phyloP scores from a whole-genome alignment of 148 eudicot genomes.

The Cornus controversa region DNA sequence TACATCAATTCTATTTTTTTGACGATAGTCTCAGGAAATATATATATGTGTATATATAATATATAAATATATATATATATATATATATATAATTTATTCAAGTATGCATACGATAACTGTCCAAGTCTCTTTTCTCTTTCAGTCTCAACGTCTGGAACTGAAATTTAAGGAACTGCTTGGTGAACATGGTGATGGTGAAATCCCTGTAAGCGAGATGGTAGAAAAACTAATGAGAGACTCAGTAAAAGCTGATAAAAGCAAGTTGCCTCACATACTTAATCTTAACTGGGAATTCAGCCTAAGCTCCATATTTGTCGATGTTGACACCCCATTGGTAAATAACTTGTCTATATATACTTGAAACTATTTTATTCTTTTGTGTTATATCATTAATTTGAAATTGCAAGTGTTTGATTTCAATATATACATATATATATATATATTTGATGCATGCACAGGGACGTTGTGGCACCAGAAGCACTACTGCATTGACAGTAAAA shows the following conservation, averaged over 20 bases:
- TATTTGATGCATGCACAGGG: slow-evolving; percentile 38
- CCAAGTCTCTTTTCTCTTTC: background rate
- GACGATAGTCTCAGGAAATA: too few species aligned
- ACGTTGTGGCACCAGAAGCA: slow-evolving; percentile 69
- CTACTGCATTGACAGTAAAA: slow-evolving; percentile 45
- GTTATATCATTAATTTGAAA: too few species aligned
- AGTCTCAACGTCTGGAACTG: slow-evolving; percentile 53
- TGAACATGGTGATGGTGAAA: slow-evolving; percentile 37
- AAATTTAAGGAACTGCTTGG: slow-evolving; percentile 40
- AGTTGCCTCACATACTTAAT: slow-evolving; percentile 55
- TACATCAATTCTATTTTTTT: too few species aligned
- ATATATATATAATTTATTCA: too few species aligned
- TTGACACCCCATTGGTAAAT: slow-evolving; percentile 61
- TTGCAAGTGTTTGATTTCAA: too few species aligned
- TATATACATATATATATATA: too few species aligned
- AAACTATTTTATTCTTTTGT: too few species aligned
- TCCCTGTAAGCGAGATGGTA: slow-evolving; percentile 53
- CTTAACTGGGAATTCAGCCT: slow-evolving; percentile 57
- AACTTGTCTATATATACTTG: background rate
- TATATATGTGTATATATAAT: too few species aligned
- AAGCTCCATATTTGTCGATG: slow-evolving; percentile 68
- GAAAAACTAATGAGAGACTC: slow-evolving; percentile 60
- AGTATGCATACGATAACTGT: too few species aligned
- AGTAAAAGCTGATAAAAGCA: slow-evolving; percentile 53
- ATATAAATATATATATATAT: too few species aligned